Evolutionary conservation across 108 stramenopile genomes (phyloP), one percentile per base, ranked within the genome.

Genomic region (Epithemia pelagica): DNA sequence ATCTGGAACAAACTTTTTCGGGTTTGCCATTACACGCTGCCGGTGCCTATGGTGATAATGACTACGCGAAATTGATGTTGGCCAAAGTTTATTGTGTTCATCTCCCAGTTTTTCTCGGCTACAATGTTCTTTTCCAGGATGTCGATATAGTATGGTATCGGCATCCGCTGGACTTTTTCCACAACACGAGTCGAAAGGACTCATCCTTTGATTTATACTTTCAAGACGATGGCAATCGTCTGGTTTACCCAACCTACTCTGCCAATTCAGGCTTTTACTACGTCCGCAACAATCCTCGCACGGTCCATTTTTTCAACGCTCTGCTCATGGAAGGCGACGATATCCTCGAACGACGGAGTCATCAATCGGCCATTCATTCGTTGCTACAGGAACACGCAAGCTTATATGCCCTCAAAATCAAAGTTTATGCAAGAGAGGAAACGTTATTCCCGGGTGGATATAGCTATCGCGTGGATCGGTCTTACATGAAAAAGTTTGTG

Each of bases 201-300:
- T 54, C 77, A n/a, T 68, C 70, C 30, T 84, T 87, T 59, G 95
- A 95, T 67, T 80, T 85, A 61, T 75, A 84, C 26, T 96, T 94
- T 65, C 91, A 92, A 75, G 92, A 97, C 65, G 96, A 97, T 63
- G 96, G 96, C 22, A 15, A 2, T 23, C 3, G 32, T 31, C 2
- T 23, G 7, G 25, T 20, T 20, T 66, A 59, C 27, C 24, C 73
- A 18, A 77, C 76, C 0, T 46, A 32, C 5, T 72, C 58, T 59
- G 81, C 80, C 1, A 88, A 87, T 54, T 74, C 82, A 28, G 87
- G 94, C 5, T 95, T 95, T 70, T 97, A 95, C 68, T 95, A 85
- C 54, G 86, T 97, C 28, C 76, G 90, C 31, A 61, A 83, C 80
- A 90, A 91, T 69, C 67, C 66, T 30, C 69, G 74, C 55, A 91